Evolutionary conservation across 192 early-diverging fungal species (phyloP), one percentile per base, ranked within the genome.

Genomic region (Coemansia sp.): DNA sequence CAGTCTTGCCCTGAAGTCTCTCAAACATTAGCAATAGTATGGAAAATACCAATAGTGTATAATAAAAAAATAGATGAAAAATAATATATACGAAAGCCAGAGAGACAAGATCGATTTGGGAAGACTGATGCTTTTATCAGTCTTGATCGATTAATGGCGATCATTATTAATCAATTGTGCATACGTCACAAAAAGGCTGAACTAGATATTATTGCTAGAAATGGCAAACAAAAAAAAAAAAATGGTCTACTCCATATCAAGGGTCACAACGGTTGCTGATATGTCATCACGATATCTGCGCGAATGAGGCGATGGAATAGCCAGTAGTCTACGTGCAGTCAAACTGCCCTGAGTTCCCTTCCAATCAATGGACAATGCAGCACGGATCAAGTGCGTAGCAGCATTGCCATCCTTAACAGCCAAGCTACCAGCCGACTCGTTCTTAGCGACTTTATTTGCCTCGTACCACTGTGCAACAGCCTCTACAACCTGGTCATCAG

Each of bases 241-340:
- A 10, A 6, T 38, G 9, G 9, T 38, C 37, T 64, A 60, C 21
- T 70, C 76, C 32, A 49, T 50, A 53, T 78, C 55, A 4, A 87
- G 67, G 11, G 76, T 81, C 23, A 90, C 72, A 10, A 92, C 83
- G n/a, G 86, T 81, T 3, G 93, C 87, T 1, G 93, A 94, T 40
- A 96, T 93, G 70, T 96, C 93, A 67, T 96, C 93, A 14, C 91
- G 86, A 69, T 86, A 91, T 4, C 64, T 58, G 57, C 94, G 89
- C 37, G 85, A 85, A 58, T 87, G 73, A 3, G 88, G 87, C n/a
- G 88, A 70, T 21, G 88, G 90, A 26, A 94, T 85, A n/a, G 82
- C 82, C 72, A 94, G 69, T 30, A 90, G 76, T 1, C 86, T 74
- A 13, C 88, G 86, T 33, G 91, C 77, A 46, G 84, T 70, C 7